These are phyloP conservation scores for Paraglomus brasilianum DNA, from an alignment of 192 early-diverging fungal species.

Conservation along the genomic window DNA sequence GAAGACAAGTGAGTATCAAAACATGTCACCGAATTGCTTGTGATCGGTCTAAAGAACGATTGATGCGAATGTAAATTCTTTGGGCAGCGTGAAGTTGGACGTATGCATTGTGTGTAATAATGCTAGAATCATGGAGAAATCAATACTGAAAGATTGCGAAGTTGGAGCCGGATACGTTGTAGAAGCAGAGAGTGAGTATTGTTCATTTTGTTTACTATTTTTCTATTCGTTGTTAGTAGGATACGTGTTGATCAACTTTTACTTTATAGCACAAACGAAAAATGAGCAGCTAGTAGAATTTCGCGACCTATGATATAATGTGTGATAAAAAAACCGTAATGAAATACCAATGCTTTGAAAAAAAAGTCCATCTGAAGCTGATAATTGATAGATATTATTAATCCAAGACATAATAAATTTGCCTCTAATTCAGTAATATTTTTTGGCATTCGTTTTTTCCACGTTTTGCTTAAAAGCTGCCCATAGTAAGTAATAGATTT, in stretches of 20 bases:
- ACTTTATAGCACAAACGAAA: slow-evolving; percentile 20
- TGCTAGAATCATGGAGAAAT: slow-evolving; percentile 72
- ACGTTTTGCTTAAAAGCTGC: too few species aligned
- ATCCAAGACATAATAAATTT: too few species aligned
- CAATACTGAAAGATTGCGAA: slow-evolving; percentile 86
- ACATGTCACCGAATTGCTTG: background rate
- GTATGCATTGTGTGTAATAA: slow-evolving; percentile 83
- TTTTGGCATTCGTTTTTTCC: too few species aligned
- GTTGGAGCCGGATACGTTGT: slow-evolving; percentile 68
- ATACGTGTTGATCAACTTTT: background rate
- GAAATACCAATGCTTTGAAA: too few species aligned
- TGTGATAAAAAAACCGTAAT: too few species aligned
- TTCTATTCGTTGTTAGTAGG: background rate
- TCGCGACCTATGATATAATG: background rate
- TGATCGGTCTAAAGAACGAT: background rate
- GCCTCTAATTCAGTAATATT: too few species aligned
- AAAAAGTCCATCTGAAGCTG: too few species aligned
- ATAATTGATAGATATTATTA: too few species aligned
- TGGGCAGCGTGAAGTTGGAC: slow-evolving; percentile 77
- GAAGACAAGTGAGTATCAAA: slow-evolving; percentile 71
- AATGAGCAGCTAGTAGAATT: slow-evolving; percentile 26
- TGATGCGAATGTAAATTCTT: background rate
- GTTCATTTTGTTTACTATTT: background rate
- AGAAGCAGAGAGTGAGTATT: slow-evolving; percentile 51
- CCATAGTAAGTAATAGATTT: too few species aligned